These are phyloP conservation scores for Lipomyces spencermartinsiae DNA, from an alignment of 805 yeast genomes.

Conservation along the genomic window DNA sequence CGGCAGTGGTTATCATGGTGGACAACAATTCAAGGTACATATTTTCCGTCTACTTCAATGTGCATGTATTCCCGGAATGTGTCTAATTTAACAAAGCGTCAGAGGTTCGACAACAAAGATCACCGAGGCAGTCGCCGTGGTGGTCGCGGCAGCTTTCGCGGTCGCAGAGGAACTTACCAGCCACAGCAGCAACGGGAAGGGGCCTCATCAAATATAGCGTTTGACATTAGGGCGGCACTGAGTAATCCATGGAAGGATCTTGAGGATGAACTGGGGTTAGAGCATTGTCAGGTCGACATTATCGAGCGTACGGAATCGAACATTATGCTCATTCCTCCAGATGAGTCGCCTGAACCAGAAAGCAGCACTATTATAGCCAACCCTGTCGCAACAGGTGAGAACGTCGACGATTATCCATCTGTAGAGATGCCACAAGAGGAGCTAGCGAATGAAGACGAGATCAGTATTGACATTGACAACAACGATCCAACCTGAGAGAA, in stretches of 20 bases:
- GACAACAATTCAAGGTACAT: background rate
- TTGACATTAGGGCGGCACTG: conserved; percentile 25
- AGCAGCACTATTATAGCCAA: background rate
- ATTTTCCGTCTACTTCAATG: background rate
- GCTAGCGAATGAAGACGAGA: conserved; percentile 6
- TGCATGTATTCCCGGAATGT: background rate
- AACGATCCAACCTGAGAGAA: background rate
- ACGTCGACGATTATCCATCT: background rate
- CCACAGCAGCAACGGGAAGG: background rate
- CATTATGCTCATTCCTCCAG: background rate
- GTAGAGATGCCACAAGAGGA: background rate
- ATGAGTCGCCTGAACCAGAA: background rate
- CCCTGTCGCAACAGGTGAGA: background rate
- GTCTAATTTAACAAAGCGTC: conserved; percentile 18
- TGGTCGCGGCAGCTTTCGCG: conserved; percentile 14
- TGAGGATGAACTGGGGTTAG: conserved; percentile 24
- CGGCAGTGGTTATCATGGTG: background rate
- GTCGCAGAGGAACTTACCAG: background rate
- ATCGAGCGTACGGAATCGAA: conserved; percentile 1
- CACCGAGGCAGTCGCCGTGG: conserved; percentile 23
- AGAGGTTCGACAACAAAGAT: conserved; percentile 34
- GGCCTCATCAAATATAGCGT: background rate
- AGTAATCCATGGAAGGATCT: conserved; percentile 33
- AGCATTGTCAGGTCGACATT: conserved; percentile 25
- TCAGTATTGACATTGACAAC: background rate